Conservation (phyloP, 2,329 filamentous ascomycete genomes). For the Magnaporthiopsis rhizophila region DNA sequence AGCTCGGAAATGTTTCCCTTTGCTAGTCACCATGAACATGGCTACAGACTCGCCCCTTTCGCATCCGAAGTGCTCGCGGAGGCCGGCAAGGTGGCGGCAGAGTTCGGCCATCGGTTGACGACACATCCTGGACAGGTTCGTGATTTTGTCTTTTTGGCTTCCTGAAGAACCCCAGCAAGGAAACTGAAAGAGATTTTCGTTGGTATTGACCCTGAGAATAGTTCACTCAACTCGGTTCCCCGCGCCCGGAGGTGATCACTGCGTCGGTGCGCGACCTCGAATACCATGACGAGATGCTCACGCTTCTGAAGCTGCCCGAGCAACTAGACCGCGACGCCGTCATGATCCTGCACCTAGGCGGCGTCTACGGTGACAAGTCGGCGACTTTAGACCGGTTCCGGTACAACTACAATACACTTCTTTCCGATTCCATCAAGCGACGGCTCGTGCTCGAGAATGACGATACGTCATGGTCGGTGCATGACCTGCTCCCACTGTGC, state of each 20-base stretch:
- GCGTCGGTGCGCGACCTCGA: constrained; percentile 74
- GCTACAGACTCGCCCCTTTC: constrained; percentile 78
- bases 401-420: constrained; percentile 58
- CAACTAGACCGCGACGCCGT: constrained; percentile 80
- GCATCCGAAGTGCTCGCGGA: constrained; percentile 70
- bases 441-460: constrained; percentile 89
- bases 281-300: constrained; percentile 81
- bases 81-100: constrained; percentile 66
- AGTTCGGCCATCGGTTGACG: constrained; percentile 76
- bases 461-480: constrained; percentile 86
- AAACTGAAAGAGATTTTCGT: too few species aligned
- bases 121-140: constrained; percentile 75
- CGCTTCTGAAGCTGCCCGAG: constrained; percentile 65
- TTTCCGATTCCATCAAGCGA: constrained; percentile 64
- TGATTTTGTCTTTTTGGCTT: background rate
- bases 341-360: constrained; percentile 92
- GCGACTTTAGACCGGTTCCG: constrained; percentile 73
- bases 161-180: background rate
- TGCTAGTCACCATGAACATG: constrained; percentile 78
- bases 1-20: constrained; percentile 98
- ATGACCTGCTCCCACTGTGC: constrained; percentile 82
- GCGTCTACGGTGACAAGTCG: constrained; percentile 77
- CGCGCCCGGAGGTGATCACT: constrained; percentile 65
- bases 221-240: constrained; percentile 87
- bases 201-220: constrained; percentile 22